phyloP scores from a whole-genome alignment of 202 grass and related monocot genomes.

The Schoenoplectus triqueter region DNA sequence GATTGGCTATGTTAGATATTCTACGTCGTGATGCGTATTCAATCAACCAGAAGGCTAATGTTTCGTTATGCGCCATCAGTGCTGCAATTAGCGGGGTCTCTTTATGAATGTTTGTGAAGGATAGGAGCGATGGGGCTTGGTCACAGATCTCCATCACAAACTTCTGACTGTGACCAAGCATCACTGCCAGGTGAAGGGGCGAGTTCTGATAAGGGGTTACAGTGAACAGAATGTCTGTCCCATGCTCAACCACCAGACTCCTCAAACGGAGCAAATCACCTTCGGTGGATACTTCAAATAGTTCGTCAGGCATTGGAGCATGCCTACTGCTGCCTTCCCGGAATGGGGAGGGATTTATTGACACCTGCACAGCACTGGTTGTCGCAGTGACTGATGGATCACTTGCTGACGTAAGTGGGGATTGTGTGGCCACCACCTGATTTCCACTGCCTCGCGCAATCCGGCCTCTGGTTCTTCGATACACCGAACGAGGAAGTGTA shows the following conservation, averaged over 20 bases:
- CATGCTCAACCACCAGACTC: not conserved
- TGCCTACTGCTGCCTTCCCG: not conserved
- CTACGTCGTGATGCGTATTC: not conserved
- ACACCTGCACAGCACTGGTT: not conserved
- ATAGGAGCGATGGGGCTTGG: not conserved
- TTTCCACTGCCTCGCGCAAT: not conserved
- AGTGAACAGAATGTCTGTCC: not conserved
- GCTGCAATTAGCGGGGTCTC: constrained; percentile 24
- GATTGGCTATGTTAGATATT: not conserved
- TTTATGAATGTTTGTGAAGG: not conserved
- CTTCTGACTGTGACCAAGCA: not conserved
- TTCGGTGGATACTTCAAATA: not conserved
- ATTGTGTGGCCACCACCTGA: not conserved
- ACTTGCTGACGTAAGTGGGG: not conserved
- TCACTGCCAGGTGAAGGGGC: constrained; percentile 16
- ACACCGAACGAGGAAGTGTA: not conserved
- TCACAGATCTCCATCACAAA: not conserved
- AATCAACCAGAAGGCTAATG: not conserved
- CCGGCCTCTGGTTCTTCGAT: not conserved
- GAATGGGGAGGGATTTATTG: not conserved
- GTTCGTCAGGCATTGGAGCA: not conserved
- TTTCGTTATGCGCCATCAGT: not conserved
- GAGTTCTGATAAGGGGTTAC: constrained; percentile 1
- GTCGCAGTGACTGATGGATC: too few species aligned
- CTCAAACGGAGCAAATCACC: not conserved